These are phyloP conservation scores for Termitomyces sp. DNA, from an alignment of 768 basidiomycete species.

Conservation along the genomic window DNA sequence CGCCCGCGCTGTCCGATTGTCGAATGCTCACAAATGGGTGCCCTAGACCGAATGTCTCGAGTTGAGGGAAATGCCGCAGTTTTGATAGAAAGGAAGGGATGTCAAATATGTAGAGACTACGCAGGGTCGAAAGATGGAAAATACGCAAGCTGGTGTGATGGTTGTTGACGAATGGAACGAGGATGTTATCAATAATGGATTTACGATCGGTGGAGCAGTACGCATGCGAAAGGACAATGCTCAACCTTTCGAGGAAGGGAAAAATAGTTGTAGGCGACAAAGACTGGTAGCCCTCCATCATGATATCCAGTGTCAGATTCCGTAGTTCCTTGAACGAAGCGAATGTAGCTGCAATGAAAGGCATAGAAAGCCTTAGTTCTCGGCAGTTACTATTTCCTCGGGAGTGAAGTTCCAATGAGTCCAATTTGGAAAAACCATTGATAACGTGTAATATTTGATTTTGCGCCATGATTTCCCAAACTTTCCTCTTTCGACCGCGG, in stretches of 20 bases:
- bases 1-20: conserved; percentile 17
- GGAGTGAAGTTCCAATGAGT: background rate
- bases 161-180: conserved; percentile 26
- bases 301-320: conserved; percentile 19
- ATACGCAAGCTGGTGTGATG: conserved; percentile 19
- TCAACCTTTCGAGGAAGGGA: conserved; percentile 19
- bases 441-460: background rate
- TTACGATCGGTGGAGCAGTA: conserved; percentile 16
- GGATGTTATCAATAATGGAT: conserved; percentile 10
- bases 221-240: conserved; percentile 19
- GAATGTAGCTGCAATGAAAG: background rate
- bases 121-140: conserved; percentile 5
- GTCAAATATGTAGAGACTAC: conserved; percentile 13
- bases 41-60: conserved; percentile 18
- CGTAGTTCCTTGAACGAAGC: conserved; percentile 8
- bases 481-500: background rate
- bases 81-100: conserved; percentile 16
- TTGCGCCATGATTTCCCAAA: background rate
- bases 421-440: background rate
- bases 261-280: conserved; percentile 14
- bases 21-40: conserved; percentile 17
- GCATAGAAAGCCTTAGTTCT: background rate
- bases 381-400: background rate
- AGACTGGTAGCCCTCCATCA: conserved; percentile 22
- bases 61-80: conserved; percentile 17